Percentiles rank a stretch among this genome's conserved stretches.
Evolutionary conservation across 1,139 yeast species (phyloP).

Genomic region (Sugiyamaella neomexicana): DNA sequence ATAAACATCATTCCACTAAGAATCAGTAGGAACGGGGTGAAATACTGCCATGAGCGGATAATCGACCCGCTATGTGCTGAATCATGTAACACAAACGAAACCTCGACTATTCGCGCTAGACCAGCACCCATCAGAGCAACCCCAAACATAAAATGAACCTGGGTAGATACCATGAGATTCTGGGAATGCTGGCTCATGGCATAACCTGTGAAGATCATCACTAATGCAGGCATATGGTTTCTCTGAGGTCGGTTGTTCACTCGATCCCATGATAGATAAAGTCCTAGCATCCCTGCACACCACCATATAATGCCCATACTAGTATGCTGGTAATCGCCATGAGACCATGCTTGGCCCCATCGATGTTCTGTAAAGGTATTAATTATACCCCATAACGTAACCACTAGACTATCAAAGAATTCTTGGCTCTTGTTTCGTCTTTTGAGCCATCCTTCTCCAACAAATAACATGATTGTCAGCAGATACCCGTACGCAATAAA

Average conservation of each 20-base stretch:
- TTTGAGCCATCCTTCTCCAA: slow-evolving; percentile 44
- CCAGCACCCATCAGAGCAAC: slow-evolving; percentile 79
- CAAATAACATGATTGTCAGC: slow-evolving; percentile 61
- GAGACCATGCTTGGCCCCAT: slow-evolving; percentile 92
- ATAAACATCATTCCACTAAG: slow-evolving; percentile 79
- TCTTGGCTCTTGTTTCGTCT: slow-evolving; percentile 67
- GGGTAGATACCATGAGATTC: slow-evolving; percentile 69
- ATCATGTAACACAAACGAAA: slow-evolving; percentile 63
- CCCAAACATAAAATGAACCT: slow-evolving; percentile 87
- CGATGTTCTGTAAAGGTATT: slow-evolving; percentile 95
- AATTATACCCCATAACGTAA: slow-evolving; percentile 87
- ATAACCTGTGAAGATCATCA: slow-evolving; percentile 86
- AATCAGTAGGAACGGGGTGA: slow-evolving; percentile 77
- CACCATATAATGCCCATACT: slow-evolving; percentile 97
- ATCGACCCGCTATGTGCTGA: slow-evolving; percentile 45
- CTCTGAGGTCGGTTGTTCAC: slow-evolving; percentile 47
- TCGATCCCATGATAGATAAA: slow-evolving; percentile 66
- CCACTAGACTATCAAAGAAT: slow-evolving; percentile 74
- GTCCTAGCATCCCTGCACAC: slow-evolving; percentile 87
- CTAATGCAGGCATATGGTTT: slow-evolving; percentile 74
- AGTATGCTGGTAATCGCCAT: slow-evolving; percentile 86
- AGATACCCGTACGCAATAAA: slow-evolving; percentile 78
- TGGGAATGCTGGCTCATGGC: slow-evolving; percentile 92
- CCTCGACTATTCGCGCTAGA: slow-evolving; percentile 68
- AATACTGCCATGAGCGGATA: slow-evolving; percentile 72